A percentile compares a stretch with the other conserved stretches of the same genome.
These are phyloP conservation scores for Rhizopogon vinicolor DNA, from an alignment of 768 basidiomycete species.

Conservation along the genomic window DNA sequence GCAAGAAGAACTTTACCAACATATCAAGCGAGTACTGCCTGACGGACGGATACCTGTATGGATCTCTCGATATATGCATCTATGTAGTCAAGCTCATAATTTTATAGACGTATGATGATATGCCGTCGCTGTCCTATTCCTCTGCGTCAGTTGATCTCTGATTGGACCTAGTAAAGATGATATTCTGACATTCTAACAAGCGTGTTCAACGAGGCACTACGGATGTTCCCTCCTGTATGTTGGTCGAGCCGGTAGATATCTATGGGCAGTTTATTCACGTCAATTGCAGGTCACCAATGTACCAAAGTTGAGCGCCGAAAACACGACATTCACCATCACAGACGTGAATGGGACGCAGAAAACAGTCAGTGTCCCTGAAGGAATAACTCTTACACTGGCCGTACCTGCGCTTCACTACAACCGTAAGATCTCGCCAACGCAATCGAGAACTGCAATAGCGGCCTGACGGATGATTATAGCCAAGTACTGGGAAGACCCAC, in stretches of 20 bases:
- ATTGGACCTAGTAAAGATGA: too few species aligned
- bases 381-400: constrained; percentile 32
- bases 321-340: constrained; percentile 33
- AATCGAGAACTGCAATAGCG: neutral
- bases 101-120: constrained; percentile 25
- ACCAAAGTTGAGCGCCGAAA: constrained; percentile 43
- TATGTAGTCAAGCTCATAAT: neutral
- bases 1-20: constrained; percentile 32
- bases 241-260: too few species aligned
- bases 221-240: constrained; percentile 27
- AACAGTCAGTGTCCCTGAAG: constrained; percentile 39
- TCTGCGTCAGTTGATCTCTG: constrained; percentile 15
- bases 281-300: constrained; percentile 30
- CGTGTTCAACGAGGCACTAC: constrained; percentile 20
- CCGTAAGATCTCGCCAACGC: constrained; percentile 28
- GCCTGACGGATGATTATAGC: neutral
- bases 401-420: constrained; percentile 45
- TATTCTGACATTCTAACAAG: constrained; percentile 8
- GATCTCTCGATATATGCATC: neutral
- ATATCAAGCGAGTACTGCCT: constrained; percentile 22
- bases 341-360: constrained; percentile 32
- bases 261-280: neutral
- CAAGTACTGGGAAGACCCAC: constrained; percentile 33
- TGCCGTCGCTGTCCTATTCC: constrained; percentile 18
- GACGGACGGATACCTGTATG: constrained; percentile 22